phyloP scores from a whole-genome alignment of 306 rosid genomes.

The Boehmeria nivea region DNA sequence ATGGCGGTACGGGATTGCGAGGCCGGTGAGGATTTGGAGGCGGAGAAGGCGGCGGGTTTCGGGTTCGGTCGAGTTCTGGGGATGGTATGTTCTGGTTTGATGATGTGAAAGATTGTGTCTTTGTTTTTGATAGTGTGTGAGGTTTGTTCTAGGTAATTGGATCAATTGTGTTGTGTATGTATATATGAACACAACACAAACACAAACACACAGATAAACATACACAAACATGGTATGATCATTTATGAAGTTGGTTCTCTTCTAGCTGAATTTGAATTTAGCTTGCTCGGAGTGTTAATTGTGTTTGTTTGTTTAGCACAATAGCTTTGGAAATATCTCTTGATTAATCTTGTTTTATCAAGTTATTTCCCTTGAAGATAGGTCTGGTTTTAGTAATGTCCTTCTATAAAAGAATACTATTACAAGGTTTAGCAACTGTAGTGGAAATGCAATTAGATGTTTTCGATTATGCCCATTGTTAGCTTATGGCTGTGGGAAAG shows the following conservation, averaged over 20 bases:
- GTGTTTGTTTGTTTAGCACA: too few relatives aligned
- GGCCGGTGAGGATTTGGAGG: constrained; percentile 21
- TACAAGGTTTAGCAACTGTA: neutral
- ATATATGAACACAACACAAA: too few relatives aligned
- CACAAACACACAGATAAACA: neutral
- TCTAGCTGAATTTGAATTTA: too few relatives aligned
- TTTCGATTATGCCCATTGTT: neutral
- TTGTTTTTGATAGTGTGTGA: neutral
- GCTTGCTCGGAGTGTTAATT: too few relatives aligned
- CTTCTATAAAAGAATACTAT: neutral
- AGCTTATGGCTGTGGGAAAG: too few relatives aligned
- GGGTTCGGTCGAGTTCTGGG: constrained; percentile 32
- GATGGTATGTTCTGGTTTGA: constrained; percentile 49
- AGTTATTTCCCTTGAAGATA: too few relatives aligned
- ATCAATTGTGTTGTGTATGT: too few relatives aligned
- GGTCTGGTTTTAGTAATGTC: too few relatives aligned
- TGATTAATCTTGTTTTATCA: too few relatives aligned
- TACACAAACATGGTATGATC: neutral
- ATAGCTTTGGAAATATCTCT: too few relatives aligned
- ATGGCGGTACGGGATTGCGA: constrained; percentile 16
- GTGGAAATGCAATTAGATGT: neutral
- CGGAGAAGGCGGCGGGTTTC: constrained; percentile 29
- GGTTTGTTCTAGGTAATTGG: neutral
- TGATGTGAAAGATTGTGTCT: neutral
- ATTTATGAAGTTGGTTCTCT: neutral